phyloP scores from a whole-genome alignment of 495 filamentous ascomycete species.

The Aspergillus mulundensis region DNA sequence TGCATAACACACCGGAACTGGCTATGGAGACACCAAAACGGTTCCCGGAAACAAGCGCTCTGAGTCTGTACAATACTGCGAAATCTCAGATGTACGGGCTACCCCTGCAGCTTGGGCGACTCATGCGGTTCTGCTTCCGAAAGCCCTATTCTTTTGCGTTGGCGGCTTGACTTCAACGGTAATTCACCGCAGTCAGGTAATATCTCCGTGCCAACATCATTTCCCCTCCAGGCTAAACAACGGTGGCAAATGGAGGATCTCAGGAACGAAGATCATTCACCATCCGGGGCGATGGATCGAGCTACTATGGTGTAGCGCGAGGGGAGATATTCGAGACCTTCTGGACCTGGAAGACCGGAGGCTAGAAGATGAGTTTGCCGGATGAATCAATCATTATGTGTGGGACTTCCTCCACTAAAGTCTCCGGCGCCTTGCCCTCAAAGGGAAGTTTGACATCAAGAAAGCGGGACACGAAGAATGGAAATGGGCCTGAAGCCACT shows the following conservation, averaged over 20 bases:
- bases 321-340: background rate
- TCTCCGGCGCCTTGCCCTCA: constrained; percentile 32
- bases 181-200: background rate
- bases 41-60: constrained; percentile 1
- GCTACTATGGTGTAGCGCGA: background rate
- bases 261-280: background rate
- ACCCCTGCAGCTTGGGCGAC: constrained; percentile 3
- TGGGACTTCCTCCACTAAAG: constrained; percentile 30
- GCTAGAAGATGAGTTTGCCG: constrained; percentile 4
- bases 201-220: background rate
- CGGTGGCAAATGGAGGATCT: background rate
- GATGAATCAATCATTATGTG: constrained; percentile 12
- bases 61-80: background rate
- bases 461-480: background rate
- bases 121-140: background rate
- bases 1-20: background rate
- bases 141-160: background rate
- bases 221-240: constrained; percentile 1
- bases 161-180: background rate
- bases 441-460: constrained; percentile 28
- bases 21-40: background rate
- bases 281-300: background rate
- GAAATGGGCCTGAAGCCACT: background rate
- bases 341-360: background rate
- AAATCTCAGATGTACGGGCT: constrained; percentile 8